These are phyloP conservation scores for Cytospora piceicola DNA, from an alignment of 2,329 filamentous ascomycete species.

Conservation along the genomic window DNA sequence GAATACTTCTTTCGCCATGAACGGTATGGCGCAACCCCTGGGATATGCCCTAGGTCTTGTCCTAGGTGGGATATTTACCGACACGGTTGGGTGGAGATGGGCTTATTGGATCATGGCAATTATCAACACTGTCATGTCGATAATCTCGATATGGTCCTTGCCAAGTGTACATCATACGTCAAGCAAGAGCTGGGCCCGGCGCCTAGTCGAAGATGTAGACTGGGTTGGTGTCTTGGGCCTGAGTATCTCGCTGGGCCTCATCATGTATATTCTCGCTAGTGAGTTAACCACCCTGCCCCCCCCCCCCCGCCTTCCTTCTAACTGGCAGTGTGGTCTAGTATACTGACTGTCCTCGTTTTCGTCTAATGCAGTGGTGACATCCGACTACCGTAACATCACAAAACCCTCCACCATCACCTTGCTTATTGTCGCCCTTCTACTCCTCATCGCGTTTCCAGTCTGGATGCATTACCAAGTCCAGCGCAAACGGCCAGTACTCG, in stretches of 20 bases:
- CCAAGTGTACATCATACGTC: constrained; percentile 35
- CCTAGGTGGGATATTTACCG: constrained; percentile 52
- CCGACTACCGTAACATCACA: constrained; percentile 43
- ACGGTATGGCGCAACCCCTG: constrained; percentile 50
- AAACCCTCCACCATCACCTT: constrained; percentile 48
- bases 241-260: constrained; percentile 49
- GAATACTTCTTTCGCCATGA: constrained; percentile 48
- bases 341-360: constrained; percentile 6
- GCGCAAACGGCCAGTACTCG: constrained; percentile 54
- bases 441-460: constrained; percentile 54
- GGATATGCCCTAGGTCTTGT: constrained; percentile 55
- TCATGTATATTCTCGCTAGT: constrained; percentile 55
- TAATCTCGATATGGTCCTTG: constrained; percentile 43
- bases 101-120: constrained; percentile 47
- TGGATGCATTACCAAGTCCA: constrained; percentile 59
- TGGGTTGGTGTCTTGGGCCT: constrained; percentile 55
- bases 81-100: constrained; percentile 53
- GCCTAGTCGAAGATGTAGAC: constrained; percentile 50
- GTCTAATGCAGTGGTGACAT: constrained; percentile 40
- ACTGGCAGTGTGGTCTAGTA: not conserved
- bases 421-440: constrained; percentile 46
- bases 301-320: too few species aligned
- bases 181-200: constrained; percentile 36
- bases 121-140: constrained; percentile 44
- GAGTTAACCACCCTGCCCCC: constrained; percentile 11